A percentile compares a stretch with the other conserved stretches of the same genome.
These are phyloP conservation scores for Arthrobotrys megalospora DNA, from an alignment of 2,329 filamentous ascomycete species.

Conservation along the genomic window DNA sequence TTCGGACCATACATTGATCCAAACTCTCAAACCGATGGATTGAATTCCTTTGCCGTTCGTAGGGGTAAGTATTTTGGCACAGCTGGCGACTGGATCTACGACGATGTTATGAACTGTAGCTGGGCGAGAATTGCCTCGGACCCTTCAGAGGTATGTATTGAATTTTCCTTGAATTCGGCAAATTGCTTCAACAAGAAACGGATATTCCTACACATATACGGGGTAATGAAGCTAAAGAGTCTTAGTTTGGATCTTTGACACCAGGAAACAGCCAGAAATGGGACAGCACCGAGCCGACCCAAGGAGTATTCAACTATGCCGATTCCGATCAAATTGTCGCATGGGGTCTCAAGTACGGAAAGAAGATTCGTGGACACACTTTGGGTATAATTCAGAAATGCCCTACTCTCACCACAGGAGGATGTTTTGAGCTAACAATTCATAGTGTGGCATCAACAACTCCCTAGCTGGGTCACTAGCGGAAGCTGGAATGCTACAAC, in stretches of 20 bases:
- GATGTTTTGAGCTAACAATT: not conserved
- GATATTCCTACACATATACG: not conserved
- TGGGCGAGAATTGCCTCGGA: constrained; percentile 52
- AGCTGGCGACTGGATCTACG: constrained; percentile 64
- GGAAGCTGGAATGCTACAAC: constrained; percentile 66
- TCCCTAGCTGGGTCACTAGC: constrained; percentile 63
- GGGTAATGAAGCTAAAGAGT: not conserved
- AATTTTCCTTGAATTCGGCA: too few relatives aligned
- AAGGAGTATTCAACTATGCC: constrained; percentile 74
- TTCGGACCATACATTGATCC: constrained; percentile 54
- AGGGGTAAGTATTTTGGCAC: constrained; percentile 57
- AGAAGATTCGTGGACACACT: constrained; percentile 76
- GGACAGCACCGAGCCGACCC: constrained; percentile 72
- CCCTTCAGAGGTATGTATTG: constrained; percentile 42
- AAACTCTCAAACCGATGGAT: constrained; percentile 53
- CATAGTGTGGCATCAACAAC: constrained; percentile 70
- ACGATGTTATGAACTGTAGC: constrained; percentile 66
- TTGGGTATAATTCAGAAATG: constrained; percentile 15
- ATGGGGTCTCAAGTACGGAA: constrained; percentile 70
- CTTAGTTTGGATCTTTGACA: constrained; percentile 76
- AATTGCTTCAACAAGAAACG: not conserved
- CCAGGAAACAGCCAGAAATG: constrained; percentile 81
- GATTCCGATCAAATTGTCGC: constrained; percentile 72
- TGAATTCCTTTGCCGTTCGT: constrained; percentile 45
- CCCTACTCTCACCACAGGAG: not conserved